These are phyloP conservation scores for Silene vulgaris DNA, from an alignment of 179 eudicot genomes.

Conservation along the genomic window DNA sequence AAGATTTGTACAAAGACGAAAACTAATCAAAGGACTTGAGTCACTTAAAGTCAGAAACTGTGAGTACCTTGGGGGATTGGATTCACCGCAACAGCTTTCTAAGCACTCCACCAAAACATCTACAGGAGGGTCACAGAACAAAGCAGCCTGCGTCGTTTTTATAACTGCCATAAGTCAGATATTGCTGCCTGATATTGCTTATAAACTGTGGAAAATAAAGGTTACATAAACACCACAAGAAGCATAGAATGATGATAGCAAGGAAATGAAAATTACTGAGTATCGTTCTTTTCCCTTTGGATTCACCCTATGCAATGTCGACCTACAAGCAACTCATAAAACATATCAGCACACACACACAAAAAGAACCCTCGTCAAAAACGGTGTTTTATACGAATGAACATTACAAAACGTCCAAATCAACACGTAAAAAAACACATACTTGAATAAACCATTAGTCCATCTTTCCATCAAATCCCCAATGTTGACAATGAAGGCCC, in stretches of 20 bases:
- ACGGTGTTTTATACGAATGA: not conserved
- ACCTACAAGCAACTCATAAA: conserved; percentile 34
- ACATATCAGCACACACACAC: not conserved
- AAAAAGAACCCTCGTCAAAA: not conserved
- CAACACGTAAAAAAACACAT: not conserved
- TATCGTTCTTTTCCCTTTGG: conserved; percentile 63
- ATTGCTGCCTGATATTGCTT: not conserved
- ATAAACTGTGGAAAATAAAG: too few species aligned
- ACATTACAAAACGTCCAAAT: not conserved
- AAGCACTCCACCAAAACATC: conserved; percentile 62
- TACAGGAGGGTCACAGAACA: conserved; percentile 44
- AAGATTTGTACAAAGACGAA: too few species aligned
- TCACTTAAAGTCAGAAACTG: not conserved
- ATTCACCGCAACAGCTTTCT: conserved; percentile 54
- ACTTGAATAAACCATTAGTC: conserved; percentile 73
- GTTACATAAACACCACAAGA: too few species aligned
- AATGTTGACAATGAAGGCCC: conserved; percentile 72
- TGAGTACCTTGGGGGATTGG: conserved; percentile 62
- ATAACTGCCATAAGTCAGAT: not conserved
- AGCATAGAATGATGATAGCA: too few species aligned
- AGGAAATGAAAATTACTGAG: conserved; percentile 38
- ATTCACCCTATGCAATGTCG: conserved; percentile 73
- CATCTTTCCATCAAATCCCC: conserved; percentile 81
- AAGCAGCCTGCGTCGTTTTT: conserved; percentile 43
- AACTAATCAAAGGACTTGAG: too few species aligned